phyloP scores from a whole-genome alignment of 1,139 yeast species.

The Entelexis sorbosivorans region DNA sequence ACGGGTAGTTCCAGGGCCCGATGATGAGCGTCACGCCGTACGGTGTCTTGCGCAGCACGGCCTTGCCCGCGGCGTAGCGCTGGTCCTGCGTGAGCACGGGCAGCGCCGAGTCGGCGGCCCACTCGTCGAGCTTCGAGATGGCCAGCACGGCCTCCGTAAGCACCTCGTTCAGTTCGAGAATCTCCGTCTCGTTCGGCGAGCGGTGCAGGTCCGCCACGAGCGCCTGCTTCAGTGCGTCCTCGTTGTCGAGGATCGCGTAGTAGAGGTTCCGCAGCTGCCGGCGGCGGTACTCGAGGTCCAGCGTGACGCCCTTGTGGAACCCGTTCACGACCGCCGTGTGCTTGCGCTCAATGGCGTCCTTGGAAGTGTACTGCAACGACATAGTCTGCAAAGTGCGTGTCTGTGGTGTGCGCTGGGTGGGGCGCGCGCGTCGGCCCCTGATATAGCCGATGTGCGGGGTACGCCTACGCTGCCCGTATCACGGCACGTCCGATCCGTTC shows the following conservation, averaged over 20 bases:
- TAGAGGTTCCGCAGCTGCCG: slow-evolving; percentile 59
- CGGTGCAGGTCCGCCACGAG: slow-evolving; percentile 57
- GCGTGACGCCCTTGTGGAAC: slow-evolving; percentile 43
- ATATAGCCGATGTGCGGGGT: slow-evolving; percentile 1
- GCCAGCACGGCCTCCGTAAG: slow-evolving; percentile 49
- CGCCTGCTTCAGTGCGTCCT: slow-evolving; percentile 46
- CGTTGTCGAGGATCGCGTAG: slow-evolving; percentile 53
- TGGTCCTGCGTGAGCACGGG: slow-evolving; percentile 37
- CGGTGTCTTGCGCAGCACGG: slow-evolving; percentile 54
- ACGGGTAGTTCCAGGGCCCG: slow-evolving; percentile 83
- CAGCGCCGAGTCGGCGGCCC: slow-evolving; percentile 49
- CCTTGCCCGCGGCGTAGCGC: slow-evolving; percentile 39
- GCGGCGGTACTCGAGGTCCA: slow-evolving; percentile 47
- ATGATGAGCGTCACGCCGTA: slow-evolving; percentile 66
- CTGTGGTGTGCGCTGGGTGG: background rate
- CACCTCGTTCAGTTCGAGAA: slow-evolving; percentile 45
- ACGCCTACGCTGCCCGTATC: background rate
- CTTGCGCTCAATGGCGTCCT: slow-evolving; percentile 41
- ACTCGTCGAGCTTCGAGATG: slow-evolving; percentile 48
- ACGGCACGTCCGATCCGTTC: background rate
- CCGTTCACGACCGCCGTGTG: slow-evolving; percentile 37
- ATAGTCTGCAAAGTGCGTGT: background rate
- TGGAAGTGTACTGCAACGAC: slow-evolving; percentile 33
- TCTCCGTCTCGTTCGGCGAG: slow-evolving; percentile 47
- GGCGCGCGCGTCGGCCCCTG: background rate